Conservation (phyloP, 768 basidiomycete species). For the Xanthoconium stramineum region DNA sequence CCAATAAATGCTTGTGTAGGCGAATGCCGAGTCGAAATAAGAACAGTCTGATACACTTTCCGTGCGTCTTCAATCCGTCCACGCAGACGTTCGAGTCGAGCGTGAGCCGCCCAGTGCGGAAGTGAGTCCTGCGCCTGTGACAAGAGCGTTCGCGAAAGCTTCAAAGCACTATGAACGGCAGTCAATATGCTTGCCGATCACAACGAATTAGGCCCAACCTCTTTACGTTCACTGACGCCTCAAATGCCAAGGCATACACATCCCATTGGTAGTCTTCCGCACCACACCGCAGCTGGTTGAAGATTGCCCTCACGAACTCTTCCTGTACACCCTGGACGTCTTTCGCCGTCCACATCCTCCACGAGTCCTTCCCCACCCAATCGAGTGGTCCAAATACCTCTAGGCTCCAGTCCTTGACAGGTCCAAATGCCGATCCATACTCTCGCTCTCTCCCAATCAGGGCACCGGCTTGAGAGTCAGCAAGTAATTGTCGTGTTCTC, state of each 20-base stretch:
- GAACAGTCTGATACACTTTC: slow-evolving; percentile 71
- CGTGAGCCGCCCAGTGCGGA: slow-evolving; percentile 72
- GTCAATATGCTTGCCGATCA: slow-evolving; percentile 8
- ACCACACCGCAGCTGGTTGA: slow-evolving; percentile 51
- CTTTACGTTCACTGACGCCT: slow-evolving; percentile 56
- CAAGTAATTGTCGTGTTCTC: slow-evolving; percentile 33
- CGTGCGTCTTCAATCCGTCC: slow-evolving; percentile 66
- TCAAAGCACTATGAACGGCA: slow-evolving; percentile 51
- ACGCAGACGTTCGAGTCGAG: slow-evolving; percentile 65
- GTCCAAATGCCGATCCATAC: slow-evolving; percentile 61
- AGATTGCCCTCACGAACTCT: slow-evolving; percentile 53
- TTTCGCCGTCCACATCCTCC: slow-evolving; percentile 42
- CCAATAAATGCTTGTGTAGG: slow-evolving; percentile 36
- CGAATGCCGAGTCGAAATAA: slow-evolving; percentile 43
- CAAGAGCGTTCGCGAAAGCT: slow-evolving; percentile 63
- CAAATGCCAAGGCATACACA: slow-evolving; percentile 60
- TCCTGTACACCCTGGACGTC: slow-evolving; percentile 53
- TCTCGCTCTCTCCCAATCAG: slow-evolving; percentile 64
- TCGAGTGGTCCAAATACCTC: slow-evolving; percentile 58
- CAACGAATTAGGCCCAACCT: slow-evolving; percentile 36
- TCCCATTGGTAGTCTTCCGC: slow-evolving; percentile 64
- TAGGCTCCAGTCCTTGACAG: slow-evolving; percentile 63
- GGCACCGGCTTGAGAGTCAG: slow-evolving; percentile 64
- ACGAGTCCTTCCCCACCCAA: slow-evolving; percentile 28
- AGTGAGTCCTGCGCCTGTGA: slow-evolving; percentile 55